These are phyloP conservation scores for Nakazawaea anatomiae DNA, from an alignment of 805 yeast genomes.

Conservation along the genomic window DNA sequence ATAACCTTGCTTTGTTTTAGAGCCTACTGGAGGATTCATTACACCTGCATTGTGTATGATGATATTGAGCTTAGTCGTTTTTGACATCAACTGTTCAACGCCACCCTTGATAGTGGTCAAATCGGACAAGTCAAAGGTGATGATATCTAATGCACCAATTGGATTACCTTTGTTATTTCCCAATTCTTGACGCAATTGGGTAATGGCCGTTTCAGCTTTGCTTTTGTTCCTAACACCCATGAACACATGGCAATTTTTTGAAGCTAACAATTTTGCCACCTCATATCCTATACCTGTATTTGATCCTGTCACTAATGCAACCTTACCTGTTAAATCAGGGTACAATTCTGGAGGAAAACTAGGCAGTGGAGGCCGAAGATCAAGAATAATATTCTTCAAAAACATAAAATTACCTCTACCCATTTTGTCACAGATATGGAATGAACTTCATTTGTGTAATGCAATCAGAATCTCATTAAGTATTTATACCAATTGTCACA, in stretches of 20 bases:
- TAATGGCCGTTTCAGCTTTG: constrained; percentile 21
- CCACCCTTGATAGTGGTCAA: constrained; percentile 34
- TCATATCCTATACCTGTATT: constrained; percentile 22
- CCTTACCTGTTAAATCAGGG: constrained; percentile 28
- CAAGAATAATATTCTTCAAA: background rate
- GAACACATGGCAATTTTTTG: constrained; percentile 28
- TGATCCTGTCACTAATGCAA: constrained; percentile 19
- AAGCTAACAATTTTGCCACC: constrained; percentile 23
- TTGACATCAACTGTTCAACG: constrained; percentile 20
- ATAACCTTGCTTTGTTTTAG: constrained; percentile 35
- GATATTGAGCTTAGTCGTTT: constrained; percentile 25
- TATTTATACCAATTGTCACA: no score
- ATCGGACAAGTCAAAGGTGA: constrained; percentile 33
- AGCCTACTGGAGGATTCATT: constrained; percentile 28
- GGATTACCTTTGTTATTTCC: constrained; percentile 13
- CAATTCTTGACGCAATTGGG: constrained; percentile 18
- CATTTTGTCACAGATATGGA: background rate
- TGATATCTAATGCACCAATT: constrained; percentile 16
- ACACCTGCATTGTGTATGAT: constrained; percentile 41
- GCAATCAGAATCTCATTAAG: no score
- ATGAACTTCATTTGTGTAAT: no score
- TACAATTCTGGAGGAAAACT: constrained; percentile 22
- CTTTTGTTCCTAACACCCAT: constrained; percentile 27
- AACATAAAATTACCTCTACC: background rate
- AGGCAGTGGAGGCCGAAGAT: constrained; percentile 15